Evolutionary conservation across 805 yeast genomes (phyloP).

Genomic region (Wickerhamomyces bovis): DNA sequence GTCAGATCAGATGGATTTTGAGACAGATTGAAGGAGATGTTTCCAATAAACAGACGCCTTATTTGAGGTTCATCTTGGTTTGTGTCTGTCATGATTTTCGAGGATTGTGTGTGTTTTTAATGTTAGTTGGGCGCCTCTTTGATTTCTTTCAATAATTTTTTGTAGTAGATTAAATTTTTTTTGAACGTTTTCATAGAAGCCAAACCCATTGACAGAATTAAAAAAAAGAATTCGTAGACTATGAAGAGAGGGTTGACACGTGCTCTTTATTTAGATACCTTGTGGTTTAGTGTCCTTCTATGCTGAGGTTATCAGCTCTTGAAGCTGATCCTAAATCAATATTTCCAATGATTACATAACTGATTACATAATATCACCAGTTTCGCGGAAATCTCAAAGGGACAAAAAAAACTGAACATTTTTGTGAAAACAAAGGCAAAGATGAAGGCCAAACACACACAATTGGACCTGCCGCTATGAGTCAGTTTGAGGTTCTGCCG

Average conservation of each 20-base stretch:
- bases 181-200: no score
- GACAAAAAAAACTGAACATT: not conserved
- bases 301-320: no score
- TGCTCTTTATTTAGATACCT: no score
- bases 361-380: not conserved
- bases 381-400: not conserved
- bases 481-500: conserved; percentile 4
- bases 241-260: no score
- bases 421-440: not conserved
- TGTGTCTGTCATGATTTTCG: not conserved
- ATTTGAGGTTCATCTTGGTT: conserved; percentile 3
- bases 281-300: no score
- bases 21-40: conserved; percentile 50
- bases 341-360: not conserved
- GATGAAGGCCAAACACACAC: not conserved
- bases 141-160: no score
- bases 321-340: not conserved
- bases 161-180: no score
- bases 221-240: no score
- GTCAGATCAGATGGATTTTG: conserved; percentile 40
- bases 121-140: not conserved
- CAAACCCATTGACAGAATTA: no score
- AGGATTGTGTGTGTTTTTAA: not conserved
- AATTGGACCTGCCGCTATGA: conserved; percentile 1
- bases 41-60: conserved; percentile 58